Conservation (phyloP, 2,329 filamentous ascomycete genomes). For the Thelonectria olida region DNA sequence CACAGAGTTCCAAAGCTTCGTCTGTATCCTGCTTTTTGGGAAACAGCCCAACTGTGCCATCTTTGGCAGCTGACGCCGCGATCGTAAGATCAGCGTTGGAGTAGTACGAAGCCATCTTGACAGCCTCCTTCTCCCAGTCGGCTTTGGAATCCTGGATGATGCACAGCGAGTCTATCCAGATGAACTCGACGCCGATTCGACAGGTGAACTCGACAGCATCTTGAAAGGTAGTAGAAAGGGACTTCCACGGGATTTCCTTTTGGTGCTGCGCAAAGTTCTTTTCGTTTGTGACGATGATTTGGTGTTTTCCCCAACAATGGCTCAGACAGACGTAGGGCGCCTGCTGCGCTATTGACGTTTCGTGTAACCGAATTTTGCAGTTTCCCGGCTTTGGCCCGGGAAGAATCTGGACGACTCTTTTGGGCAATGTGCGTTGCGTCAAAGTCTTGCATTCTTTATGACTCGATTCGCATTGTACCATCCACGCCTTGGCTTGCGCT, state of each 20-base stretch:
- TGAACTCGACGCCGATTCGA: conserved; percentile 19
- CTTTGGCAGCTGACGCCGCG: conserved; percentile 24
- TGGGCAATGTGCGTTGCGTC: conserved; percentile 1
- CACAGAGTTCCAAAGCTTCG: conserved; percentile 18
- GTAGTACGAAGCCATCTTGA: conserved; percentile 31
- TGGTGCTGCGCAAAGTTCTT: conserved; percentile 12
- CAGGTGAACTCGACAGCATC: conserved; percentile 23
- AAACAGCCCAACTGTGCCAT: conserved; percentile 22
- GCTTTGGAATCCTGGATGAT: conserved; percentile 30
- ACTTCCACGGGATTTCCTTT: conserved; percentile 20
- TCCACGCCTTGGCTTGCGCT: conserved; percentile 16
- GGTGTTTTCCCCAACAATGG: conserved; percentile 44
- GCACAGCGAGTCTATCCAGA: conserved; percentile 36
- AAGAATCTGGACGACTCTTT: conserved; percentile 15
- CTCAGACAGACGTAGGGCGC: conserved; percentile 28
- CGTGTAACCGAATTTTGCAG: conserved; percentile 10
- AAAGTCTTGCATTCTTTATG: conserved; percentile 13
- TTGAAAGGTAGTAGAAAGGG: conserved; percentile 22
- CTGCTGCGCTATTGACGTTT: not conserved
- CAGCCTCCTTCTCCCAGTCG: conserved; percentile 32
- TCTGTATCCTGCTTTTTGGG: not conserved
- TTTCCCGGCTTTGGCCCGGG: conserved; percentile 10
- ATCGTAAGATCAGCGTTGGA: conserved; percentile 28
- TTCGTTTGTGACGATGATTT: conserved; percentile 42
- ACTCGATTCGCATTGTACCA: conserved; percentile 13